Evolutionary conservation across 2,329 filamentous ascomycete genomes (phyloP).

Genomic region (Capronia americana): DNA sequence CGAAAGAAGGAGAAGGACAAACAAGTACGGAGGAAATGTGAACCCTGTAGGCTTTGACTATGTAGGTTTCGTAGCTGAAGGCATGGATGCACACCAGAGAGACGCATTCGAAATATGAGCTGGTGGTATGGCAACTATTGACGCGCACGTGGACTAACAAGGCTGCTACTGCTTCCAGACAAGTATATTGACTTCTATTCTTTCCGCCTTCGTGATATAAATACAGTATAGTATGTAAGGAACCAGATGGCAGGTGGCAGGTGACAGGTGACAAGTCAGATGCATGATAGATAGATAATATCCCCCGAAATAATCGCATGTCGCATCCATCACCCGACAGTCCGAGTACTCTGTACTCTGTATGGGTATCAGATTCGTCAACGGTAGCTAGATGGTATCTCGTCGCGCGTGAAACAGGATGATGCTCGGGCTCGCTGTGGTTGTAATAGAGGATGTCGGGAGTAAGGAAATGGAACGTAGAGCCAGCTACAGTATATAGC

Average conservation of each 20-base stretch:
- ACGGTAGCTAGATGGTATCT: not conserved
- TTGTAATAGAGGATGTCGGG: not conserved
- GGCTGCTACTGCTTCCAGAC: too few species aligned
- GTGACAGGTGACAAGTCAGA: not conserved
- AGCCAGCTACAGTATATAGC: not conserved
- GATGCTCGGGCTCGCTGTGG: not conserved
- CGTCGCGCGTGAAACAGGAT: not conserved
- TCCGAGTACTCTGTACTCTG: not conserved
- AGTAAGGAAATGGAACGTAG: not conserved
- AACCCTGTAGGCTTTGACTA: too few species aligned
- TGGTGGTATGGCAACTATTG: too few species aligned
- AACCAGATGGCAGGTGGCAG: not conserved
- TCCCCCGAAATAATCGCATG: not conserved
- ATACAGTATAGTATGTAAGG: not conserved
- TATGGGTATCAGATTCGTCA: not conserved
- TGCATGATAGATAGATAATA: not conserved
- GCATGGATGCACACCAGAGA: too few species aligned
- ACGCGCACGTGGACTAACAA: too few species aligned
- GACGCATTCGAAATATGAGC: too few species aligned
- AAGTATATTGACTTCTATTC: too few species aligned
- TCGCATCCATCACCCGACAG: not conserved
- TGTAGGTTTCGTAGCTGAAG: too few species aligned
- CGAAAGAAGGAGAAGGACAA: too few species aligned
- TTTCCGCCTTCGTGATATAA: too few species aligned
- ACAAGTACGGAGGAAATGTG: too few species aligned